Percentiles rank a stretch among this genome's conserved stretches.
Evolutionary conservation across 805 yeast genomes (phyloP).

Genomic region (Candida adriatica): DNA sequence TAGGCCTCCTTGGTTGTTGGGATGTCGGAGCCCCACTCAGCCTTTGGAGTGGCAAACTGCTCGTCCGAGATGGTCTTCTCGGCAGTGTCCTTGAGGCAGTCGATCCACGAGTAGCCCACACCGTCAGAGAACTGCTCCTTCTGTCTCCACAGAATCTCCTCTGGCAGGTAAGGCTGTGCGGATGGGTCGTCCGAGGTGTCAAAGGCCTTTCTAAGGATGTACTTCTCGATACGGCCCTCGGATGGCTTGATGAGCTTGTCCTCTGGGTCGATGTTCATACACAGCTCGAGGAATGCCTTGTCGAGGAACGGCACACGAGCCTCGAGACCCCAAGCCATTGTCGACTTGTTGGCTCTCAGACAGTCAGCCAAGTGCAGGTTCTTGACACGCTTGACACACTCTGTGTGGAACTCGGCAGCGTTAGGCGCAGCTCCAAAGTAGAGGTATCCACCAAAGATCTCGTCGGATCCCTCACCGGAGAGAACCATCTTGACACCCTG

Average conservation of each 20-base stretch:
- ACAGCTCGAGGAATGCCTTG: conserved; percentile 80
- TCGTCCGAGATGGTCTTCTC: conserved; percentile 83
- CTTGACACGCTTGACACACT: conserved; percentile 93
- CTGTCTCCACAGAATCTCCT: conserved; percentile 98
- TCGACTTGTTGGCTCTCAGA: conserved; percentile 97
- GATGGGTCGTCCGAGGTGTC: conserved; percentile 82
- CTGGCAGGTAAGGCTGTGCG: conserved; percentile 83
- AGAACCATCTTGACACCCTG: conserved; percentile 99
- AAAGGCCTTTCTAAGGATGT: conserved; percentile 94
- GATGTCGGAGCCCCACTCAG: conserved; percentile 92
- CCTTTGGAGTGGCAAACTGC: conserved; percentile 81
- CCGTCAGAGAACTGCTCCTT: conserved; percentile 99
- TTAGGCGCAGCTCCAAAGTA: conserved; percentile 97
- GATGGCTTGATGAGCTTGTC: conserved; percentile 75
- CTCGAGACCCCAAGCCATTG: conserved; percentile 99
- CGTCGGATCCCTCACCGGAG: conserved; percentile 99
- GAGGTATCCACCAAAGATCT: conserved; percentile 96
- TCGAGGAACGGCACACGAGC: conserved; percentile 99
- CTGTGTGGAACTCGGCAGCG: conserved; percentile 88
- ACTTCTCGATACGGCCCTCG: conserved; percentile 86
- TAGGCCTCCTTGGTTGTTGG: conserved; percentile 99
- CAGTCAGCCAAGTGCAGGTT: conserved; percentile 97
- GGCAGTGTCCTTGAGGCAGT: conserved; percentile 93
- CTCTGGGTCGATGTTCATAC: conserved; percentile 91
- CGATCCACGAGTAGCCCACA: conserved; percentile 99